Evolutionary conservation across 1,284 basidiomycete genomes (phyloP).

Genomic region (Malassezia sp.): DNA sequence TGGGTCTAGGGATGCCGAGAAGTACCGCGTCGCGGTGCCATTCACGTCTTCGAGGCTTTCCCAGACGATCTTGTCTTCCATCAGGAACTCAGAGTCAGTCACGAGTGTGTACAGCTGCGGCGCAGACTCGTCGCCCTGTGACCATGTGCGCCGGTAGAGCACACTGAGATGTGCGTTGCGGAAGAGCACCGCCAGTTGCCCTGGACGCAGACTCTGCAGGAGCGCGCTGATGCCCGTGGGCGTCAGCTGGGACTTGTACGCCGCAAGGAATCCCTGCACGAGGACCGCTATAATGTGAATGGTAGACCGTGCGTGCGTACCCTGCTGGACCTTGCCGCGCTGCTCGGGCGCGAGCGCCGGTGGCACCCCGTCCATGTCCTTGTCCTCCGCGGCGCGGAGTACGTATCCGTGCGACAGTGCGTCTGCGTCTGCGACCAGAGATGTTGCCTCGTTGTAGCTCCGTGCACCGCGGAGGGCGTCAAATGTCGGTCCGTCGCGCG

Average conservation of each 20-base stretch:
- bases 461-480: constrained; percentile 51
- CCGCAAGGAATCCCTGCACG: constrained; percentile 53
- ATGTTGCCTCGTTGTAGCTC: constrained; percentile 54
- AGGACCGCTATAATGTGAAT: constrained; percentile 15
- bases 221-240: constrained; percentile 59
- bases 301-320: constrained; percentile 51
- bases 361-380: no score
- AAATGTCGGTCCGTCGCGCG: constrained; percentile 55
- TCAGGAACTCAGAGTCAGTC: constrained; percentile 66
- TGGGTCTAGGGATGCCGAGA: background rate
- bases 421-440: constrained; percentile 64
- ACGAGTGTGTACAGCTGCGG: constrained; percentile 61
- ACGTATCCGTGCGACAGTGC: constrained; percentile 55
- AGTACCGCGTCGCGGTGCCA: constrained; percentile 49
- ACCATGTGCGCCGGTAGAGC: constrained; percentile 52
- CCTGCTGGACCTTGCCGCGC: constrained; percentile 55
- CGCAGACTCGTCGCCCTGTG: constrained; percentile 16
- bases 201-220: constrained; percentile 46
- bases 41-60: constrained; percentile 77
- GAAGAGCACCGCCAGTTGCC: constrained; percentile 65
- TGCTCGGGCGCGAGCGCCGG: constrained; percentile 50
- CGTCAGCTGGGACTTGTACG: constrained; percentile 67
- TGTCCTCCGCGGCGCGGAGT: constrained; percentile 5
- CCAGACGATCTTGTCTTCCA: constrained; percentile 69
- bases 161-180: constrained; percentile 79